Conservation (phyloP, 371 early-diverging fungal genomes). For the Vairimorpha ceranae region DNA sequence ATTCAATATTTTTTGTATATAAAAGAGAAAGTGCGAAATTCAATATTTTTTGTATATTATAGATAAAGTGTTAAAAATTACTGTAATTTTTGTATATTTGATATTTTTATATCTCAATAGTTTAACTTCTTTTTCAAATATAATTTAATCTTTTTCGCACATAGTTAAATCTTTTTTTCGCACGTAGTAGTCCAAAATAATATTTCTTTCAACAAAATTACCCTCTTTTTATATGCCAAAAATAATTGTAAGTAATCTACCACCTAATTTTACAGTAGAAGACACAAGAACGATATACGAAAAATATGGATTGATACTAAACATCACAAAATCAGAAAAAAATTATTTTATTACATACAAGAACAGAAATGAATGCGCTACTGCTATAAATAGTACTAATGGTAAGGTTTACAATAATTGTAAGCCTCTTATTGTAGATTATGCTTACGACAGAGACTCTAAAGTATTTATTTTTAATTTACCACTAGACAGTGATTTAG, state of each 20-base stretch:
- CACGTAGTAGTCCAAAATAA: too few relatives aligned
- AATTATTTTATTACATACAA: neutral
- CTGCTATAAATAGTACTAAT: constrained; percentile 21
- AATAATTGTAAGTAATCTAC: constrained; percentile 44
- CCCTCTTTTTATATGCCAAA: constrained; percentile 8
- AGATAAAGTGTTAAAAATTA: too few relatives aligned
- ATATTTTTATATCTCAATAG: too few relatives aligned
- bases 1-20: too few relatives aligned
- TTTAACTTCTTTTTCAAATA: too few relatives aligned
- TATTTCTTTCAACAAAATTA: too few relatives aligned
- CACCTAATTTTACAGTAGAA: constrained; percentile 23
- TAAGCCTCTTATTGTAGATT: neutral
- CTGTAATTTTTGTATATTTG: too few relatives aligned
- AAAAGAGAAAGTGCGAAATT: too few relatives aligned
- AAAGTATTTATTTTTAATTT: constrained; percentile 21
- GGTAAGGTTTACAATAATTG: neutral
- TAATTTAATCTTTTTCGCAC: too few relatives aligned
- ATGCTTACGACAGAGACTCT: constrained; percentile 24
- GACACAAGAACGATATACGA: constrained; percentile 13
- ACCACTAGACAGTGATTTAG: constrained; percentile 6
- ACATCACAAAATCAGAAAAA: constrained; percentile 1
- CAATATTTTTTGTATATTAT: too few relatives aligned
- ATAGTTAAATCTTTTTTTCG: too few relatives aligned
- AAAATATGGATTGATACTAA: constrained; percentile 18
- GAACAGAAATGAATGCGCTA: neutral